Conservation (phyloP, 495 filamentous ascomycete genomes). For the Penicillium samsonianum region DNA sequence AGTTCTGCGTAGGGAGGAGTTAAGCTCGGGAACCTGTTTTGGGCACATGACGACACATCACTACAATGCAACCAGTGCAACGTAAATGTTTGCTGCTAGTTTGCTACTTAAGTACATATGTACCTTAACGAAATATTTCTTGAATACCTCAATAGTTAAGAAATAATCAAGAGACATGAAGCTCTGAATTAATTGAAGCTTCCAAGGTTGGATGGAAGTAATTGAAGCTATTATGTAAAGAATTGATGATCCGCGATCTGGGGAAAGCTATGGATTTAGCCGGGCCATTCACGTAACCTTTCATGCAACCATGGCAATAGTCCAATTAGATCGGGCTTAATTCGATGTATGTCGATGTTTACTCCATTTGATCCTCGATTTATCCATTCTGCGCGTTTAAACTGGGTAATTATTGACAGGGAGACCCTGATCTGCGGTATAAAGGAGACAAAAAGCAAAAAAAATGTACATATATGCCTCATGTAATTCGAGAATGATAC, state of each 20-base stretch:
- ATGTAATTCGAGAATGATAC: background rate
- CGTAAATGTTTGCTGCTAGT: background rate
- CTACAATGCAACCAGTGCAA: conserved; percentile 2
- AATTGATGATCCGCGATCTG: conserved; percentile 2
- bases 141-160: background rate
- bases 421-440: background rate
- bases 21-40: conserved; percentile 13
- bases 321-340: conserved; percentile 4
- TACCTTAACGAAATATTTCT: background rate
- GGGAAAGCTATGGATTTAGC: conserved; percentile 12
- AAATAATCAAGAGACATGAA: background rate
- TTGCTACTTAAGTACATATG: background rate
- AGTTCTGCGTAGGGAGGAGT: conserved; percentile 2
- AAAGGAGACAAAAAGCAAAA: conserved; percentile 1
- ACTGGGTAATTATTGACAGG: background rate
- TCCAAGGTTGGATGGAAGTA: background rate
- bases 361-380: background rate
- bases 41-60: conserved; percentile 17
- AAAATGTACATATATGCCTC: conserved; percentile 11
- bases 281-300: background rate
- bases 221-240: background rate
- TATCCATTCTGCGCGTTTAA: background rate
- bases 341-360: conserved; percentile 4
- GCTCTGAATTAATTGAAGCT: background rate
- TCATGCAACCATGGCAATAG: conserved; percentile 5